phyloP scores from a whole-genome alignment of 257 asterid species.

The Solanum pennellii region DNA sequence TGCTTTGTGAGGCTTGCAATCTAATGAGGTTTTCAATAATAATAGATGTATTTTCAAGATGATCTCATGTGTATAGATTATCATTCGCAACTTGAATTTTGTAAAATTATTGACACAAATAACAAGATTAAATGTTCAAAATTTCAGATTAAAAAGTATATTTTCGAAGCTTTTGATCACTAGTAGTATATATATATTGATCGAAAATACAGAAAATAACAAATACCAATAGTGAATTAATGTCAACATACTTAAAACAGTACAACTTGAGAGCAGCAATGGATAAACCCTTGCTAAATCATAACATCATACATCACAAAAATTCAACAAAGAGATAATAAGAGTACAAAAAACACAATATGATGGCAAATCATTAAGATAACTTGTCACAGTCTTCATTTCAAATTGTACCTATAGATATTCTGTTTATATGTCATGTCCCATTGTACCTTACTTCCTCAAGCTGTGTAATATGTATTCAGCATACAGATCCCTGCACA shows the following conservation, averaged over 20 bases:
- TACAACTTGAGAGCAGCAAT: background rate
- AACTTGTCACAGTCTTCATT: background rate
- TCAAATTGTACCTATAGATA: background rate
- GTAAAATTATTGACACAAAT: background rate
- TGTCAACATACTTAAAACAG: background rate
- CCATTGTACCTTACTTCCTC: constrained; percentile 27
- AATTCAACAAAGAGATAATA: background rate
- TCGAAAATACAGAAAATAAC: constrained; percentile 46
- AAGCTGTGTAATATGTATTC: constrained; percentile 61
- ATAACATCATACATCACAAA: background rate
- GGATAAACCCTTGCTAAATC: background rate
- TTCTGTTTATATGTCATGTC: background rate
- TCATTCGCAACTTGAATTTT: background rate
- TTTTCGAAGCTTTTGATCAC: background rate
- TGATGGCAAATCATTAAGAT: background rate
- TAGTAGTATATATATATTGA: background rate
- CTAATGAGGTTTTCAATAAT: too few relatives aligned
- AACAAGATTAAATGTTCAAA: too few relatives aligned
- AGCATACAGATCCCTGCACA: constrained; percentile 70
- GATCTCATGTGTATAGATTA: too few relatives aligned
- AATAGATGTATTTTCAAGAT: too few relatives aligned
- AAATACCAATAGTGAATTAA: constrained; percentile 31
- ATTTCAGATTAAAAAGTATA: background rate
- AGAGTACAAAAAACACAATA: background rate
- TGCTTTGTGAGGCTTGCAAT: too few relatives aligned